A percentile compares a stretch with the other conserved stretches of the same genome.
These are phyloP conservation scores for Lipomyces kockii DNA, from an alignment of 805 yeast genomes.

Conservation along the genomic window DNA sequence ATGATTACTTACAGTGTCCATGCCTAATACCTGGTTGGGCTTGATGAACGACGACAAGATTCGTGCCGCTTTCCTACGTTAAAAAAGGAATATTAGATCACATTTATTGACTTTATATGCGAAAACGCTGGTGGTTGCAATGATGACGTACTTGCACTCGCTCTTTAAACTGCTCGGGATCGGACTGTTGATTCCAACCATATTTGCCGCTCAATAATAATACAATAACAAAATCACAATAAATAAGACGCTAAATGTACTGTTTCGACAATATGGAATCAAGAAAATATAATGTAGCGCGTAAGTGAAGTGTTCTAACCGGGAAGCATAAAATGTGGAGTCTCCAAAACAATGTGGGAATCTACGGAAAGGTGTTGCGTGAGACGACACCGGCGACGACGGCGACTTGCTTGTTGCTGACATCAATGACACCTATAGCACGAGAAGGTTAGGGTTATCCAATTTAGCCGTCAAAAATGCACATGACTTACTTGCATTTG, in stretches of 20 bases:
- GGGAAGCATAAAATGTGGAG: not conserved
- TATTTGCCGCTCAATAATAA: not conserved
- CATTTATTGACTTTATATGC: not conserved
- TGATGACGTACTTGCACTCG: constrained; percentile 71
- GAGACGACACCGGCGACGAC: not conserved
- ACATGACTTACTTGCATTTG: too few species aligned
- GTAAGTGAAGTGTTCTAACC: not conserved
- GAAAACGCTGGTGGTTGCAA: not conserved
- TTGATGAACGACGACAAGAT: constrained; percentile 86
- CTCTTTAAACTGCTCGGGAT: constrained; percentile 86
- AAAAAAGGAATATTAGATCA: not conserved
- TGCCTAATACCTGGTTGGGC: constrained; percentile 91
- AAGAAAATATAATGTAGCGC: not conserved
- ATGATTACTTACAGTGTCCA: constrained; percentile 54
- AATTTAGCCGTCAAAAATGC: too few species aligned
- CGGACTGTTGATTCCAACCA: constrained; percentile 73
- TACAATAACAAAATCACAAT: not conserved
- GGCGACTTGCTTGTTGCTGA: too few species aligned
- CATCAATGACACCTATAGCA: too few species aligned
- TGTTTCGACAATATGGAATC: not conserved
- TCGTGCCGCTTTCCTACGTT: constrained; percentile 83
- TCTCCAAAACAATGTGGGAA: not conserved
- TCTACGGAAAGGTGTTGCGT: not conserved
- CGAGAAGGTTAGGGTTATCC: too few species aligned
- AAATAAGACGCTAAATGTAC: not conserved